Evolutionary conservation across 768 basidiomycete genomes (phyloP).

Genomic region (Termitomyces sp.): DNA sequence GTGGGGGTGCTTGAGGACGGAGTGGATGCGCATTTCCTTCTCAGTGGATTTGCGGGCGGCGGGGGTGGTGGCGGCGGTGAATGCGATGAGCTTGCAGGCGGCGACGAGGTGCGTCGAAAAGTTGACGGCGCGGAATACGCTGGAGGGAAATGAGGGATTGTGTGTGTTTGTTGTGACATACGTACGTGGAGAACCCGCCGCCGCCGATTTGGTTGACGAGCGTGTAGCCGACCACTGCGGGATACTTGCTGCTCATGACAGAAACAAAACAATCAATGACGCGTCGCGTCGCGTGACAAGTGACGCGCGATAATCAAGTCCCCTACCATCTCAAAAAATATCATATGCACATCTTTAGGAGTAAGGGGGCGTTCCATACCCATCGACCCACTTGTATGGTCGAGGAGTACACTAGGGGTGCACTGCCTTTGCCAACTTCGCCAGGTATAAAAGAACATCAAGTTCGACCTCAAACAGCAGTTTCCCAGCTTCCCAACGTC

Average conservation of each 20-base stretch:
- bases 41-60: constrained; percentile 77
- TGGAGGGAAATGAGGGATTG: constrained; percentile 24
- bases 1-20: constrained; percentile 71
- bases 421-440: background rate
- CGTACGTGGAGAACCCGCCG: constrained; percentile 83
- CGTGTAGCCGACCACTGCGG: constrained; percentile 56
- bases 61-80: constrained; percentile 59
- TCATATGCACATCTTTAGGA: no score
- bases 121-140: constrained; percentile 84
- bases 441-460: background rate
- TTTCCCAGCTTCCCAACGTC: background rate
- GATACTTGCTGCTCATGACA: constrained; percentile 28
- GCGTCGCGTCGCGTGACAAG: background rate
- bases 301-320: no score
- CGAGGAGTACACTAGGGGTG: no score
- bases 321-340: no score
- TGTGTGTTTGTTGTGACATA: no score
- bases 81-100: constrained; percentile 80
- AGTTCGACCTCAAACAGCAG: background rate
- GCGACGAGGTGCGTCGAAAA: constrained; percentile 62
- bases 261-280: background rate
- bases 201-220: constrained; percentile 79
- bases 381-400: no score
- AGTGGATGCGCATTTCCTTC: constrained; percentile 91
- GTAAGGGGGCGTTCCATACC: no score